Evolutionary conservation across 2,329 filamentous ascomycete species (phyloP), one percentile per base, ranked within the genome.

Genomic region (Epichloe amarillans): DNA sequence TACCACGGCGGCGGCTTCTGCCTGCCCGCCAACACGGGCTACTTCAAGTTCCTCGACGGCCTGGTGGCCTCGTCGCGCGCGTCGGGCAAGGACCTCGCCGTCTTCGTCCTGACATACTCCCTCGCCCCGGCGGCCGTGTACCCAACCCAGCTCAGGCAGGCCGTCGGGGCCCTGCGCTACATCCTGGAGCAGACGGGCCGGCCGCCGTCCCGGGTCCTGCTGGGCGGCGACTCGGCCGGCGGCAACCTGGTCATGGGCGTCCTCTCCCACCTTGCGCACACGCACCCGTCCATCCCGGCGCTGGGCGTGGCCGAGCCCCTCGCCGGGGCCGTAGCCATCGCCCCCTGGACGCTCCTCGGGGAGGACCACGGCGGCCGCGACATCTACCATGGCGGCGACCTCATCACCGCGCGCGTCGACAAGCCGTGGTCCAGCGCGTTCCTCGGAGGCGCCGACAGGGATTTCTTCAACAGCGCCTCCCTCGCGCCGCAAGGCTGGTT

Each of bases 1-100:
- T 60, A 54, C 47, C 57, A 60, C 17, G 57, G 57, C 36, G 57
- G 57, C 41, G 57, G 57, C 19, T 59, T 55, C 26, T 57, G 56
- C 23, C 51, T 59, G 7, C 55, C 56, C 14, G 56, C 57, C 30
- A 58, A 56, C 42, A 37, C 36, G 17, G 56, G 51, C 42, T 55
- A 58, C 42, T 58, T 59, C 48, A 44, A 48, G 11, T 55, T 57
- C 45, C 54, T 55, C 21, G 49, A 51, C 21, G 40, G 52, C 7
- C 46, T 60, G 10, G 37, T 58, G 21, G 38, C 47, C 0, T 57
- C 53, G 11, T 51, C 55, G 3, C 47, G 43, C n/a, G 41, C 38
- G 11, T 36, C 53, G 1, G 52, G 49, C 50, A 51, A 53, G 40
- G 52, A 56, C 23, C 40, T 60, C 11, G 55, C 55, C 49, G 40